A percentile compares a stretch with the other conserved stretches of the same genome.
Conservation (phyloP, 2,329 filamentous ascomycete genomes). For the Trichophyton equinum region DNA sequence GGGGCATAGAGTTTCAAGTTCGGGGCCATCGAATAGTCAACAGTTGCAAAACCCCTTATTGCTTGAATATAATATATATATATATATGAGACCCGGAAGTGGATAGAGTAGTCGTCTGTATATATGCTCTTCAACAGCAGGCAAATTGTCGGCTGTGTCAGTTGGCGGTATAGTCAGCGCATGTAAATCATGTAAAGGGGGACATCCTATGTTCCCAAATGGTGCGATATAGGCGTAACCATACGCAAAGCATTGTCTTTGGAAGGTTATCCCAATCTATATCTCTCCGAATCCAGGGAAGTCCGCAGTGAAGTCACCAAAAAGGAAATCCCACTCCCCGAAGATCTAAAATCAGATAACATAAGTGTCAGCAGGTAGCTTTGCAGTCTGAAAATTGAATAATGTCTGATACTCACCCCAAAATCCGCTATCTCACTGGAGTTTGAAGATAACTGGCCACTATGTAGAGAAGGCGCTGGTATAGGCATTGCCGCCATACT, state of each 20-base stretch:
- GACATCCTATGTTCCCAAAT: neutral
- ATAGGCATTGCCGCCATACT: neutral
- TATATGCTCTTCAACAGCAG: too few species aligned
- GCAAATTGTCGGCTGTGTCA: too few species aligned
- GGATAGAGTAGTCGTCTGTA: too few species aligned
- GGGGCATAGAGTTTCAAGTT: too few species aligned
- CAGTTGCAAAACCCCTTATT: too few species aligned
- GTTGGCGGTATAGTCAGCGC: too few species aligned
- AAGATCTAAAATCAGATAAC: conserved; percentile 6
- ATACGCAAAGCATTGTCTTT: neutral
- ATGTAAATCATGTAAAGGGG: too few species aligned
- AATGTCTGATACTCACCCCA: neutral
- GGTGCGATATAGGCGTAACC: neutral
- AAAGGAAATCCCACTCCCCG: conserved; percentile 12
- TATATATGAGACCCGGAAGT: too few species aligned
- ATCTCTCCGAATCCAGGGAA: neutral
- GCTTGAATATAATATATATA: too few species aligned
- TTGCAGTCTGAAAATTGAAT: neutral
- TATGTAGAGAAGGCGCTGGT: neutral
- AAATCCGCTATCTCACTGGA: conserved; percentile 6
- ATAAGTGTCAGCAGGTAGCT: neutral
- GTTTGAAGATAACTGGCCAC: neutral
- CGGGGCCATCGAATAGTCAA: neutral
- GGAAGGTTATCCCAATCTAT: neutral
- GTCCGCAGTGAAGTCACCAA: conserved; percentile 8